These are phyloP conservation scores for Maudiozyma bulderi DNA, from an alignment of 805 yeast species.

Conservation along the genomic window DNA sequence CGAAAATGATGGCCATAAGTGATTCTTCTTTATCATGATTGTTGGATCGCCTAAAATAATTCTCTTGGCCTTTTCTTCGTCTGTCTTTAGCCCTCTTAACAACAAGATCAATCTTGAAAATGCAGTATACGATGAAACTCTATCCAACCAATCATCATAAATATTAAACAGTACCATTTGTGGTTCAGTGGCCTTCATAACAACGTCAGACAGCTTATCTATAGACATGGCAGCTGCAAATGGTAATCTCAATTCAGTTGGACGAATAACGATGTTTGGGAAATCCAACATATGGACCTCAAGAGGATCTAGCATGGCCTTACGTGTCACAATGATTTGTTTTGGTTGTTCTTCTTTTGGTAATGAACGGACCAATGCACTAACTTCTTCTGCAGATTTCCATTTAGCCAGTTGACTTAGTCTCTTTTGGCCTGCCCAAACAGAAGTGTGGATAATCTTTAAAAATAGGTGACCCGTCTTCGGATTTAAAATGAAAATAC, in stretches of 20 bases:
- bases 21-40: conserved; percentile 62
- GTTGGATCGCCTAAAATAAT: conserved; percentile 69
- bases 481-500: conserved; percentile 82
- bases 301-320: conserved; percentile 85
- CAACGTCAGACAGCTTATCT: conserved; percentile 68
- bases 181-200: conserved; percentile 81
- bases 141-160: conserved; percentile 88
- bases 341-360: conserved; percentile 94
- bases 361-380: conserved; percentile 77
- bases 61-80: conserved; percentile 64
- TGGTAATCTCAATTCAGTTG: conserved; percentile 83
- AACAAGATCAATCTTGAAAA: conserved; percentile 78
- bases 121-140: conserved; percentile 83
- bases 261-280: conserved; percentile 82
- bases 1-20: conserved; percentile 84
- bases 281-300: conserved; percentile 96
- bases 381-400: conserved; percentile 97
- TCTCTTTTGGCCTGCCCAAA: conserved; percentile 95
- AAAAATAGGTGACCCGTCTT: conserved; percentile 82
- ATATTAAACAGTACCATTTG: conserved; percentile 85
- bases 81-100: conserved; percentile 72
- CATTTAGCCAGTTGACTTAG: conserved; percentile 89
- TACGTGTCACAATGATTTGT: conserved; percentile 81
- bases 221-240: conserved; percentile 78
- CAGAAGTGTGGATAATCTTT: conserved; percentile 85